A percentile compares a stretch with the other conserved stretches of the same genome.
Conservation (phyloP, 2,329 filamentous ascomycete species). For the Herpotrichia juniperi region DNA sequence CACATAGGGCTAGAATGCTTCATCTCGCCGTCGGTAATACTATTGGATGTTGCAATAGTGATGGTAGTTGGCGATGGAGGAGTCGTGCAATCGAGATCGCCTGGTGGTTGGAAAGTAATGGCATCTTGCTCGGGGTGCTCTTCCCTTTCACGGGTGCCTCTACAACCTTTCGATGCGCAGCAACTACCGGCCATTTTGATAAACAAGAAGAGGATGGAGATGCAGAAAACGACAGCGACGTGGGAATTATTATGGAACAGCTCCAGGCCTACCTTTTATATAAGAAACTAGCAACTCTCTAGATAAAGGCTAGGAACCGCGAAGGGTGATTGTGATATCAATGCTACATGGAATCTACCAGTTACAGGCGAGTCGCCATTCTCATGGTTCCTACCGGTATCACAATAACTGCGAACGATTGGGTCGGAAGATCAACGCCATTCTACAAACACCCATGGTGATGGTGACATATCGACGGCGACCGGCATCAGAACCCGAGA, state of each 20-base stretch:
- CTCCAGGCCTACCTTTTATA: background rate
- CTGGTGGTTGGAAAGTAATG: background rate
- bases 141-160: background rate
- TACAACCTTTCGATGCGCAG: conserved; percentile 11
- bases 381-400: background rate
- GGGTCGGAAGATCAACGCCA: background rate
- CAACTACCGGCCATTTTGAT: conserved; percentile 5
- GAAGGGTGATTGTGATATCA: background rate
- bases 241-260: background rate
- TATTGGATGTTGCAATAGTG: conserved; percentile 15
- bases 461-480: conserved; percentile 1
- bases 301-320: background rate
- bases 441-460: background rate
- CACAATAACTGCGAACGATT: background rate
- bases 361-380: background rate
- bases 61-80: conserved; percentile 17
- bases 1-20: background rate
- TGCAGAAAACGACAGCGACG: background rate
- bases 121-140: background rate
- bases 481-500: background rate
- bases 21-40: background rate
- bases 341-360: background rate
- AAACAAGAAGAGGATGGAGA: background rate
- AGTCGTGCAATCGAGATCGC: background rate
- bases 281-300: background rate